A percentile compares a stretch with the other conserved stretches of the same genome.
Evolutionary conservation across 1,139 yeast genomes (phyloP).

Genomic region (Saccharomyces hybrid): DNA sequence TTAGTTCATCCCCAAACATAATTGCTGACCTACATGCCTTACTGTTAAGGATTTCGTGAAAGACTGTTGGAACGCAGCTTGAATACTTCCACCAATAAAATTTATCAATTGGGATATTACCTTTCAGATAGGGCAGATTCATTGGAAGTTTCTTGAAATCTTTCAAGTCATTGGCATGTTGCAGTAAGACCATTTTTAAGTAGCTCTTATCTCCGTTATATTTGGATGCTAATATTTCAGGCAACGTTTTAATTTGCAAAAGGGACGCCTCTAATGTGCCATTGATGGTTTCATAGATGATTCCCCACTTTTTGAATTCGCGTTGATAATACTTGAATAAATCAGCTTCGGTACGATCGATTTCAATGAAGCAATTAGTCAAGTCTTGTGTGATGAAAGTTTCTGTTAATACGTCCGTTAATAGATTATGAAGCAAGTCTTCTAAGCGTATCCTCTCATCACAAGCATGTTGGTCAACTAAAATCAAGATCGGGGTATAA

Average conservation of each 20-base stretch:
- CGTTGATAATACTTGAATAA: conserved; percentile 30
- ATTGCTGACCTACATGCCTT: conserved; percentile 66
- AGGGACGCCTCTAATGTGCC: neutral
- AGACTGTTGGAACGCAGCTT: conserved; percentile 41
- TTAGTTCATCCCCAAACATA: conserved; percentile 60
- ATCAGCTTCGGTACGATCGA: conserved; percentile 31
- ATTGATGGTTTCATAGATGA: conserved; percentile 26
- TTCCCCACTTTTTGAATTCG: conserved; percentile 42
- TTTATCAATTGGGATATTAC: no score
- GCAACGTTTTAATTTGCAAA: conserved; percentile 36
- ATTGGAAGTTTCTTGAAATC: conserved; percentile 6
- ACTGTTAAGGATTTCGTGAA: conserved; percentile 48
- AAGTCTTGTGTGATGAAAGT: conserved; percentile 7
- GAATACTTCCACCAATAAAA: conserved; percentile 32
- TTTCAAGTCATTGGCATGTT: conserved; percentile 40
- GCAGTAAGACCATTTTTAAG: conserved; percentile 36
- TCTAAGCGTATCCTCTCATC: conserved; percentile 66
- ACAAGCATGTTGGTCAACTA: conserved; percentile 73
- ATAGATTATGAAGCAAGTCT: conserved; percentile 31
- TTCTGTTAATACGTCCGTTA: conserved; percentile 10
- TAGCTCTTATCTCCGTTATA: conserved; percentile 26
- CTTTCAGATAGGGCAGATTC: neutral
- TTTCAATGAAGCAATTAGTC: conserved; percentile 13
- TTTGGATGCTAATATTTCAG: conserved; percentile 35
- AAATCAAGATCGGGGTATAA: conserved; percentile 28